phyloP scores from a whole-genome alignment of 2,329 filamentous ascomycete genomes.

The Xylariomycetidae sp. region DNA sequence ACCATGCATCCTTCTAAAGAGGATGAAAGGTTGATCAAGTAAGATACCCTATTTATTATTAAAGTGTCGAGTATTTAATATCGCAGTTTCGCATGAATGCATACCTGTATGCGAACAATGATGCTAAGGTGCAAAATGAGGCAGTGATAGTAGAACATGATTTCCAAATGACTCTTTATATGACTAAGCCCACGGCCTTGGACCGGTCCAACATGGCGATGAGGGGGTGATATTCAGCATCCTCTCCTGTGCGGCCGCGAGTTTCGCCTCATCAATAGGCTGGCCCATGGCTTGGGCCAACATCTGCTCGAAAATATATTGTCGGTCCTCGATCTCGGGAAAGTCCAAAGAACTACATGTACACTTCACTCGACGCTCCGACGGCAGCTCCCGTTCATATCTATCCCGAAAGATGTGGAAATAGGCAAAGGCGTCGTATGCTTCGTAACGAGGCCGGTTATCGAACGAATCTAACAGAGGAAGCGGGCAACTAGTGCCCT shows the following conservation, averaged over 20 bases:
- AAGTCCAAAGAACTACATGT: background rate
- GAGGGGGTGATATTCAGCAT: conserved; percentile 4
- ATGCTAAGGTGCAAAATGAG: too few relatives aligned
- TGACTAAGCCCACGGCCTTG: background rate
- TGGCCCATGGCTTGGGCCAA: conserved; percentile 1
- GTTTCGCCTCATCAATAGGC: conserved; percentile 1
- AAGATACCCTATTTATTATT: too few relatives aligned
- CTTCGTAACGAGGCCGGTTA: conserved; percentile 4
- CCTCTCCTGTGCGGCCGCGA: conserved; percentile 4
- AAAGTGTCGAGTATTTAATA: too few relatives aligned
- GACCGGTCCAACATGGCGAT: conserved; percentile 2
- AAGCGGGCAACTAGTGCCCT: conserved; percentile 1
- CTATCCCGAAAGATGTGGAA: conserved; percentile 7
- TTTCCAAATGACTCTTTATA: too few relatives aligned
- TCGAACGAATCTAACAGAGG: conserved; percentile 1
- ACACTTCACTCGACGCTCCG: conserved; percentile 1
- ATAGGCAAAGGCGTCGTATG: conserved; percentile 5
- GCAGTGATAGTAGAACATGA: too few relatives aligned
- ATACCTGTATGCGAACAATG: too few relatives aligned
- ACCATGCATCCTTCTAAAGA: too few relatives aligned
- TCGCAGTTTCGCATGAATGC: too few relatives aligned
- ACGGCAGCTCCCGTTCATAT: conserved; percentile 2
- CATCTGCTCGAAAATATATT: background rate
- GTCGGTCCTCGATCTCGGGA: conserved; percentile 2
- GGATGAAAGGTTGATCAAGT: too few relatives aligned